Conservation (phyloP, 2,329 filamentous ascomycete genomes). For the Mariannaea sp. region DNA sequence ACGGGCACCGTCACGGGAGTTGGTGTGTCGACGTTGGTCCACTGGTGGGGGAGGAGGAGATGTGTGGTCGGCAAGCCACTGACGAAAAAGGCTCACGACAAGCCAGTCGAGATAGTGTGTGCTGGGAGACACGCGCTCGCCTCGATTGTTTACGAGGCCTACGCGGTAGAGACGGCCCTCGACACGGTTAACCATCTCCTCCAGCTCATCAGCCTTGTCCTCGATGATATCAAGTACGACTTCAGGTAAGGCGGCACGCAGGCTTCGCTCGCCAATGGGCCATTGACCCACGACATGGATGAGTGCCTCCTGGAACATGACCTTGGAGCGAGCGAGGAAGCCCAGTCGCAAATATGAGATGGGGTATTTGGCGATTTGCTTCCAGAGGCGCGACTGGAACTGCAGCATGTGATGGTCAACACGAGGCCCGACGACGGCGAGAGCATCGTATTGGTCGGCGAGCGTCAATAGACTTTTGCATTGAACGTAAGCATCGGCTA, state of each 20-base stretch:
- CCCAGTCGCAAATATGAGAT: constrained; percentile 90
- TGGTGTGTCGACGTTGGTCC: constrained; percentile 36
- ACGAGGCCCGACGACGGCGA: constrained; percentile 83
- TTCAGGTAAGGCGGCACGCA: constrained; percentile 74
- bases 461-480: constrained; percentile 87
- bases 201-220: constrained; percentile 91
- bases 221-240: constrained; percentile 86
- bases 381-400: constrained; percentile 90
- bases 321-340: constrained; percentile 80
- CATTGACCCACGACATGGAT: constrained; percentile 95
- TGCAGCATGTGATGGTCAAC: constrained; percentile 93
- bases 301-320: constrained; percentile 85
- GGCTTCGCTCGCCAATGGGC: constrained; percentile 78
- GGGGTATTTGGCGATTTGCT: constrained; percentile 95
- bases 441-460: constrained; percentile 93
- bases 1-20: constrained; percentile 39
- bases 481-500: constrained; percentile 90
- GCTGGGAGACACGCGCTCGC: constrained; percentile 79
- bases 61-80: constrained; percentile 92
- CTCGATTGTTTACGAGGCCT: constrained; percentile 75
- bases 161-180: constrained; percentile 84
- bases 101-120: constrained; percentile 91
- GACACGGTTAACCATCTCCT: constrained; percentile 78
- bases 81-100: constrained; percentile 82
- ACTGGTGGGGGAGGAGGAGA: constrained; percentile 59